phyloP scores from a whole-genome alignment of 2,329 filamentous ascomycete species.

The Trichoderma brevicompactum region DNA sequence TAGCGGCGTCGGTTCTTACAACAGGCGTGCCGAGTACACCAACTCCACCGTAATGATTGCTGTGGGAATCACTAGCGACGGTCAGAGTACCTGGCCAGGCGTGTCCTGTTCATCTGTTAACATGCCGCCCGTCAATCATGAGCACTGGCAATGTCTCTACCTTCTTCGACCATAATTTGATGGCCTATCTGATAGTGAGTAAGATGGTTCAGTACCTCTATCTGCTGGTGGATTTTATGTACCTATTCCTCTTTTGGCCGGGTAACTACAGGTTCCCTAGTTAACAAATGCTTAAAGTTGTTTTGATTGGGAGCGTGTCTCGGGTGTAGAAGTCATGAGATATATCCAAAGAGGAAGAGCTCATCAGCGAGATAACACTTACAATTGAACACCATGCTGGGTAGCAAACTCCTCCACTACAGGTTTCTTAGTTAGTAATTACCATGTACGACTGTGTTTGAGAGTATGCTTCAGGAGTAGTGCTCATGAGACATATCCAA shows the following conservation, averaged over 20 bases:
- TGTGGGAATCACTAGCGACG: conserved; percentile 79
- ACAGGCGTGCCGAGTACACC: conserved; percentile 78
- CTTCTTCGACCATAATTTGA: conserved; percentile 81
- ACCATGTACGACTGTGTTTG: conserved; percentile 65
- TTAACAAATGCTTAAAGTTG: no score
- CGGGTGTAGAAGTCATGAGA: not conserved
- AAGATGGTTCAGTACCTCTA: conserved; percentile 48
- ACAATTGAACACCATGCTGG: conserved; percentile 77
- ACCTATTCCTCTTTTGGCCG: no score
- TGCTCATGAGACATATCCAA: no score
- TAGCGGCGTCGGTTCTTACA: conserved; percentile 84
- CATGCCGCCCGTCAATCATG: no score
- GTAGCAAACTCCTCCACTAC: conserved; percentile 81
- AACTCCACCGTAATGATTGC: conserved; percentile 81
- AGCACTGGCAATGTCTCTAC: conserved; percentile 46
- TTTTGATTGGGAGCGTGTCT: no score
- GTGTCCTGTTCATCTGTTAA: conserved; percentile 42
- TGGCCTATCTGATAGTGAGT: conserved; percentile 85
- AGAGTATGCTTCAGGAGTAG: conserved; percentile 67
- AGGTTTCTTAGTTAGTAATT: no score
- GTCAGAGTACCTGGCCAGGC: conserved; percentile 81
- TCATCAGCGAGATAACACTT: not conserved
- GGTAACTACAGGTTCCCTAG: no score
- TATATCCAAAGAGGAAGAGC: not conserved
- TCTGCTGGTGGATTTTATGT: no score